phyloP scores from a whole-genome alignment of 2,329 filamentous ascomycete genomes.

The Laburnicola sp. region DNA sequence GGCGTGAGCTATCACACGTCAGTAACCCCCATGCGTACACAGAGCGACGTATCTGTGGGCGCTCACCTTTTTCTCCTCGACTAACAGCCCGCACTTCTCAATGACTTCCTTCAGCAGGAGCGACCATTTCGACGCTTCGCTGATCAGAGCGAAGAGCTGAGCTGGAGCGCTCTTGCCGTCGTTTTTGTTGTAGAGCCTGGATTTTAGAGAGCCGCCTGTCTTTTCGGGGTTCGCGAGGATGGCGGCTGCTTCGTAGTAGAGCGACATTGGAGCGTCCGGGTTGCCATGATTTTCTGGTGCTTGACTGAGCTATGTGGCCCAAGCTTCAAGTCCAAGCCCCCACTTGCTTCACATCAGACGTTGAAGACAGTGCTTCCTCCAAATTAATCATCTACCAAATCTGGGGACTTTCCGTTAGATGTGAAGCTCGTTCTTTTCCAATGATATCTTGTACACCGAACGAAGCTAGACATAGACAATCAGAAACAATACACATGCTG shows the following conservation, averaged over 20 bases:
- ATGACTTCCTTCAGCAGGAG: constrained; percentile 84
- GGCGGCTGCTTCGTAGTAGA: constrained; percentile 88
- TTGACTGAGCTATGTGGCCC: too few species aligned
- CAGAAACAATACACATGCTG: too few species aligned
- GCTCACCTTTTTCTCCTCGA: constrained; percentile 78
- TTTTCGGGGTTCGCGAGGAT: constrained; percentile 67
- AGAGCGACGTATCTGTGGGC: constrained; percentile 14
- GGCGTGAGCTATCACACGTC: constrained; percentile 69
- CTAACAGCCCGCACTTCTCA: constrained; percentile 74
- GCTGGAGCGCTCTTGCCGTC: constrained; percentile 74
- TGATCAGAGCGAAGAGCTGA: constrained; percentile 83
- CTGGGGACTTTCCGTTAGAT: too few species aligned
- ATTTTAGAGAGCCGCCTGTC: constrained; percentile 83
- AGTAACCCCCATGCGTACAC: constrained; percentile 9
- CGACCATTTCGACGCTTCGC: constrained; percentile 91
- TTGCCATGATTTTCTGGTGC: constrained; percentile 13
- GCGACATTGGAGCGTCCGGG: constrained; percentile 66
- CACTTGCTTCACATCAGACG: not conserved
- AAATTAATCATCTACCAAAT: too few species aligned
- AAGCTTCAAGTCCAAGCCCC: not conserved
- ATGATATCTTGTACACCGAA: too few species aligned
- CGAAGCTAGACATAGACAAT: too few species aligned
- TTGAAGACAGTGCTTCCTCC: too few species aligned
- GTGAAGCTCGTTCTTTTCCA: too few species aligned
- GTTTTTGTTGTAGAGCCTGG: constrained; percentile 75